Percentiles rank a stretch among this genome's conserved stretches.
These are phyloP conservation scores for Colletotrichum paranaense DNA, from an alignment of 2,329 filamentous ascomycete genomes.

Conservation along the genomic window DNA sequence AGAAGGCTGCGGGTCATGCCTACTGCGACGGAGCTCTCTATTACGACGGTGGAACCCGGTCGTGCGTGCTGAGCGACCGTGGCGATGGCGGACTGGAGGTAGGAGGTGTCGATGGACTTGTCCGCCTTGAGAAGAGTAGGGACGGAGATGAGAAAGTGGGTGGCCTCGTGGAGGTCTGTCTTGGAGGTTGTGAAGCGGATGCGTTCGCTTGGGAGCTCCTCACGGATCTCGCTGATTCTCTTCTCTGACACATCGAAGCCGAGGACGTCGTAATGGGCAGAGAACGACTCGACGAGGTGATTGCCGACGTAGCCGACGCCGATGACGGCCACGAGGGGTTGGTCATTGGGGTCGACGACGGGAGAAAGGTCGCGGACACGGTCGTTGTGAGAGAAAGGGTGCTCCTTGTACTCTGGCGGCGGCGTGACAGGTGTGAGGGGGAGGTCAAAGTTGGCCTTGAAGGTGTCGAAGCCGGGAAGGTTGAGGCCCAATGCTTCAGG, in stretches of 20 bases:
- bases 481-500: neutral
- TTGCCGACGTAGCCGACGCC: slow-evolving; percentile 65
- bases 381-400: slow-evolving; percentile 5
- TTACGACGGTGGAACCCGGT: slow-evolving; percentile 49
- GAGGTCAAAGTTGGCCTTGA: neutral
- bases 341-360: neutral
- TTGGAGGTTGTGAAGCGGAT: slow-evolving; percentile 49
- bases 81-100: slow-evolving; percentile 47
- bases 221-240: slow-evolving; percentile 49
- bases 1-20: slow-evolving; percentile 55
- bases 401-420: slow-evolving; percentile 1
- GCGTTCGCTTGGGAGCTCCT: slow-evolving; percentile 41
- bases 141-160: slow-evolving; percentile 54
- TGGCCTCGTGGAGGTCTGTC: slow-evolving; percentile 45
- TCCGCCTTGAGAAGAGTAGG: slow-evolving; percentile 52
- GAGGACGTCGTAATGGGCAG: slow-evolving; percentile 51
- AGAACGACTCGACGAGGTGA: slow-evolving; percentile 58
- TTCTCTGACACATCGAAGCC: slow-evolving; percentile 58
- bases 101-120: slow-evolving; percentile 49
- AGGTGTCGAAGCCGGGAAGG: neutral
- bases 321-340: slow-evolving; percentile 56
- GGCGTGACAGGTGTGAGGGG: neutral
- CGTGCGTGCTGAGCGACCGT: slow-evolving; percentile 46
- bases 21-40: slow-evolving; percentile 54
- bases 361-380: neutral